A percentile compares a stretch with the other conserved stretches of the same genome.
Evolutionary conservation across 176 grass and related monocot genomes (phyloP).

Genomic region (sorghum (Sorghum bicolor)): DNA sequence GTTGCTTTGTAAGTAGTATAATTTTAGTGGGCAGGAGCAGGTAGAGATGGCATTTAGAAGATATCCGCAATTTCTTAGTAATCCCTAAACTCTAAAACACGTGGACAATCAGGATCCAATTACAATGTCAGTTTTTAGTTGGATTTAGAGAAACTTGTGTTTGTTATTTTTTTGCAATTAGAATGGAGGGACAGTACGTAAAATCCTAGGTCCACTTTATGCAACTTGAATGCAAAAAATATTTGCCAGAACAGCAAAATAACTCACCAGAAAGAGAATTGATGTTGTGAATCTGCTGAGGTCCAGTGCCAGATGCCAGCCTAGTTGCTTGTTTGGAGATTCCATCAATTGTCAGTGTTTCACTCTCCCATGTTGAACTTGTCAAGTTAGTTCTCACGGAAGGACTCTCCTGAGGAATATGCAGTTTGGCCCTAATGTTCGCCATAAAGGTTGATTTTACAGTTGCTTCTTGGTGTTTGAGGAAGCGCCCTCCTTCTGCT

Average conservation of each 20-base stretch:
- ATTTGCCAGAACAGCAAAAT: neutral
- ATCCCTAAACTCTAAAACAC: neutral
- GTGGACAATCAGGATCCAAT: neutral
- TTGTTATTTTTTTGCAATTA: neutral
- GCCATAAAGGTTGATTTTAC: slow-evolving; percentile 27
- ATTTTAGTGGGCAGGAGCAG: neutral
- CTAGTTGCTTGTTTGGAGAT: slow-evolving; percentile 56
- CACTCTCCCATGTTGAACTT: slow-evolving; percentile 49
- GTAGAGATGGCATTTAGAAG: neutral
- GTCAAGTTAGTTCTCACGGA: neutral
- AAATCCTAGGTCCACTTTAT: neutral
- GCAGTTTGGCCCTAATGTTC: slow-evolving; percentile 11
- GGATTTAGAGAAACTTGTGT: neutral
- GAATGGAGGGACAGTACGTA: neutral
- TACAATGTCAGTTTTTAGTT: neutral
- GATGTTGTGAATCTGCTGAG: slow-evolving; percentile 47
- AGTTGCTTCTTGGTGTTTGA: neutral
- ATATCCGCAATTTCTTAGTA: neutral
- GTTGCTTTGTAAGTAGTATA: slow-evolving; percentile 8
- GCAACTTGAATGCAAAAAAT: neutral
- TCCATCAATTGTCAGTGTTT: slow-evolving; percentile 55
- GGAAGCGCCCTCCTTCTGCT: slow-evolving; percentile 15
- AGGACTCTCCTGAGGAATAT: slow-evolving; percentile 23
- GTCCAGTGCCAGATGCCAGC: slow-evolving; percentile 31
- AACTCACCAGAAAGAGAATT: slow-evolving; percentile 56